Evolutionary conservation across 2,329 filamentous ascomycete species (phyloP).

Genomic region (Pseudogymnoascus sp.): DNA sequence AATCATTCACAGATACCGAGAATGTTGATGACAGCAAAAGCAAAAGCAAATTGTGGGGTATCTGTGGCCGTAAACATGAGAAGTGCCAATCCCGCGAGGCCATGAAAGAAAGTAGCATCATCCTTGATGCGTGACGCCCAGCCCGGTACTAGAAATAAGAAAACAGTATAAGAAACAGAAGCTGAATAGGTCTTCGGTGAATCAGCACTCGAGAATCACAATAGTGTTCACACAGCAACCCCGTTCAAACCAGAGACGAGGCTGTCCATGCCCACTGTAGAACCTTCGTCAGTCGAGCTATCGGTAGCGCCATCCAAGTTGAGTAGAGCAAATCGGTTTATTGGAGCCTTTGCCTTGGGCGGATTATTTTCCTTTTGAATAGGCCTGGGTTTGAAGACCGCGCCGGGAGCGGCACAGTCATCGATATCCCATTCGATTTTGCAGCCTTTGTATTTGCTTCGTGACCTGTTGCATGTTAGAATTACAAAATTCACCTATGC

Average conservation of each 20-base stretch:
- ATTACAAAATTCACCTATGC: slow-evolving; percentile 12
- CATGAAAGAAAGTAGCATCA: neutral
- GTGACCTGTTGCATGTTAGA: slow-evolving; percentile 25
- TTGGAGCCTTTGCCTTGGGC: slow-evolving; percentile 31
- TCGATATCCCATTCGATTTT: slow-evolving; percentile 65
- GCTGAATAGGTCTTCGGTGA: neutral
- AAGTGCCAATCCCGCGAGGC: neutral
- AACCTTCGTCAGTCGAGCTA: neutral
- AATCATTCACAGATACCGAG: neutral
- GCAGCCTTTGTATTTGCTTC: slow-evolving; percentile 58
- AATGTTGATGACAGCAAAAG: neutral
- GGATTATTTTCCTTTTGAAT: slow-evolving; percentile 21
- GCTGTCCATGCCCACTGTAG: neutral
- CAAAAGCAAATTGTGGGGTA: slow-evolving; percentile 1
- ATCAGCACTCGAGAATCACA: neutral
- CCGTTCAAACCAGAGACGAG: neutral
- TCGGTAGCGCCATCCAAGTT: slow-evolving; percentile 35
- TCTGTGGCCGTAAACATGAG: neutral
- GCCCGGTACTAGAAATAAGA: neutral
- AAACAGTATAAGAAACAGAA: neutral
- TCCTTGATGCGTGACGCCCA: neutral
- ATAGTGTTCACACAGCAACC: neutral
- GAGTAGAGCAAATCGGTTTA: slow-evolving; percentile 57
- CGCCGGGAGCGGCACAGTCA: slow-evolving; percentile 50
- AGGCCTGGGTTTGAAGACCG: slow-evolving; percentile 17